A percentile compares a stretch with the other conserved stretches of the same genome.
Conservation (phyloP, 495 filamentous ascomycete species). For the Neurospora sp. region DNA sequence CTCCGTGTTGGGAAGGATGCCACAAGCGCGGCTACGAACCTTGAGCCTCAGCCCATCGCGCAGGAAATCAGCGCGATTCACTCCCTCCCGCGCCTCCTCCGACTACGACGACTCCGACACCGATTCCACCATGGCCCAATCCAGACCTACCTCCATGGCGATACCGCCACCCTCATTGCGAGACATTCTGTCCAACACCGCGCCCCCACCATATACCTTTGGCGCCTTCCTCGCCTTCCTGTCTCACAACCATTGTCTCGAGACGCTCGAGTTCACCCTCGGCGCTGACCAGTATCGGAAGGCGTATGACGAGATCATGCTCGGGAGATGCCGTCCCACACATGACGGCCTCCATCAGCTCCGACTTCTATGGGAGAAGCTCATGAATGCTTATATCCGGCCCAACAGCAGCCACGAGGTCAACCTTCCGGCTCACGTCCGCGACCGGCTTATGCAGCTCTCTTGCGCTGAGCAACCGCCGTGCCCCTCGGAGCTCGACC, state of each 20-base stretch:
- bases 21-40: constrained; percentile 30
- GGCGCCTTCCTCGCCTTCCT: constrained; percentile 94
- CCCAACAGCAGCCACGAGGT: constrained; percentile 81
- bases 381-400: constrained; percentile 64
- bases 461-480: constrained; percentile 56
- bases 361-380: constrained; percentile 53
- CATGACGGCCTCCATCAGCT: constrained; percentile 3
- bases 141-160: constrained; percentile 35
- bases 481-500: constrained; percentile 63
- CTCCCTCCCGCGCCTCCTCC: constrained; percentile 26
- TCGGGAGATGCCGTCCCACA: background rate
- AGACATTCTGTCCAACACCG: constrained; percentile 79
- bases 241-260: constrained; percentile 94
- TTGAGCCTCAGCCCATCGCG: constrained; percentile 28
- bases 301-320: constrained; percentile 50
- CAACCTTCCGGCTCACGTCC: constrained; percentile 79
- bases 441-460: constrained; percentile 64
- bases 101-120: constrained; percentile 32
- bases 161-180: constrained; percentile 67
- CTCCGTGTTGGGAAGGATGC: constrained; percentile 29
- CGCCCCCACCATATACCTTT: constrained; percentile 85
- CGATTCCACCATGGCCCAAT: constrained; percentile 35
- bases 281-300: constrained; percentile 85
- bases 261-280: constrained; percentile 95
- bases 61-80: constrained; percentile 25